Base-by-base conservation (phyloP, 1,284 basidiomycete species). In the Waitea zeae region DNA sequence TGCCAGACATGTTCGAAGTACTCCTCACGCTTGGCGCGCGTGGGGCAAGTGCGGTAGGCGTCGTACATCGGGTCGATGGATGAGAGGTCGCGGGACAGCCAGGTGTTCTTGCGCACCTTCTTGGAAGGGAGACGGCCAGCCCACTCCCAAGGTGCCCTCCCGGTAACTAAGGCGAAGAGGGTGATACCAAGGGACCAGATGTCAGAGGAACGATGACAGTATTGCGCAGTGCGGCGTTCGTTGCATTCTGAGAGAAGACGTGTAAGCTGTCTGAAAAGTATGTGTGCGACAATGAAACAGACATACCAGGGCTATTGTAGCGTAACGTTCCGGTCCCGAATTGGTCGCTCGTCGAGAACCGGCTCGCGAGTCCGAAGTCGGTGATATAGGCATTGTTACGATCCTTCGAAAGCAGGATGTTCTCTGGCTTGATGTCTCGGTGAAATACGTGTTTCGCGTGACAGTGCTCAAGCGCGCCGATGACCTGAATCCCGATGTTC, bases 101-200 rank as follows among this genome's bases (percentile, higher is more conserved):
- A n/a, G n/a, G n/a, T n/a, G n/a, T n/a, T n/a, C n/a, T n/a, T n/a
- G n/a, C n/a, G n/a, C n/a, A n/a, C n/a, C n/a, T n/a, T n/a, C n/a
- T n/a, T n/a, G n/a, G n/a, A n/a, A n/a, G n/a, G n/a, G n/a, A n/a
- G n/a, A n/a, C 24, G 24, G 7, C n/a, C 24, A 3, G 92, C 88
- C 44, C 69, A 64, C 41, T 71, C 68, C 92, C 92, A 96, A 4
- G 88, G 90, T 51, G 83, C 86, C 30, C 82, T 72, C 13, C 83
- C 82, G 38, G 80, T 81, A 32, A 88, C 74, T 55, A 96, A 68
- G 57, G 92, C 95, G 45, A 81, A 69, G 35, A 92, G 64, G 41
- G 77, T 67, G 44, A 90, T 72, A 12, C 87, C 88, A 38, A 96
- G 63, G 3, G 90, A 78, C 93, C 93, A 97, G 39, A 96, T 68